Percentiles rank a stretch among this genome's conserved stretches.
Evolutionary conservation across 805 yeast species (phyloP).

Genomic region (Schwanniomyces sp.): DNA sequence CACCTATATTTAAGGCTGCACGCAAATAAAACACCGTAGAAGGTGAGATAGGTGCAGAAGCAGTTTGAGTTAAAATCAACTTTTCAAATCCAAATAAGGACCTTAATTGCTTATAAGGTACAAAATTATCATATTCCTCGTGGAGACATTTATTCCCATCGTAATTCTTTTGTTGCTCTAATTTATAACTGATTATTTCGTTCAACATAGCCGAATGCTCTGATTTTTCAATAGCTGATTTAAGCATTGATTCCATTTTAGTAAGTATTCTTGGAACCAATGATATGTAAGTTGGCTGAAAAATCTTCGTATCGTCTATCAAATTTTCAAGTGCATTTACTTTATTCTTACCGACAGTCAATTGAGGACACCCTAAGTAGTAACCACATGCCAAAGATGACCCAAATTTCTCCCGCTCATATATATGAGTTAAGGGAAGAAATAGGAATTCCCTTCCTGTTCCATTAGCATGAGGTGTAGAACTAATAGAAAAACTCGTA

Average conservation of each 20-base stretch:
- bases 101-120: slow-evolving; percentile 26
- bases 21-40: slow-evolving; percentile 22
- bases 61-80: slow-evolving; percentile 30
- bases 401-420: slow-evolving; percentile 27
- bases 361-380: slow-evolving; percentile 30
- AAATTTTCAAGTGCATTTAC: slow-evolving; percentile 18
- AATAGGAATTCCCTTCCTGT: slow-evolving; percentile 17
- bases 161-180: slow-evolving; percentile 28
- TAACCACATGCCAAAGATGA: slow-evolving; percentile 23
- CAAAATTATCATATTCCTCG: slow-evolving; percentile 12
- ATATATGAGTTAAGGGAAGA: slow-evolving; percentile 40
- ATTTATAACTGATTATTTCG: slow-evolving; percentile 17
- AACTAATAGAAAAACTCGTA: slow-evolving; percentile 8
- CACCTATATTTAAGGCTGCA: slow-evolving; percentile 23
- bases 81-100: slow-evolving; percentile 31
- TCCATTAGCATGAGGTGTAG: slow-evolving; percentile 6
- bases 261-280: slow-evolving; percentile 34
- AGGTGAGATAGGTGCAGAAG: slow-evolving; percentile 26
- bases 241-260: slow-evolving; percentile 36
- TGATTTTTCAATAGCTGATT: slow-evolving; percentile 11
- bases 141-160: slow-evolving; percentile 31
- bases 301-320: slow-evolving; percentile 27
- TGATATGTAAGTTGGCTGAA: slow-evolving; percentile 27
- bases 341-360: slow-evolving; percentile 7
- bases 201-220: slow-evolving; percentile 12